Evolutionary conservation across 768 basidiomycete species (phyloP).

Genomic region (Phallus indusiatus): DNA sequence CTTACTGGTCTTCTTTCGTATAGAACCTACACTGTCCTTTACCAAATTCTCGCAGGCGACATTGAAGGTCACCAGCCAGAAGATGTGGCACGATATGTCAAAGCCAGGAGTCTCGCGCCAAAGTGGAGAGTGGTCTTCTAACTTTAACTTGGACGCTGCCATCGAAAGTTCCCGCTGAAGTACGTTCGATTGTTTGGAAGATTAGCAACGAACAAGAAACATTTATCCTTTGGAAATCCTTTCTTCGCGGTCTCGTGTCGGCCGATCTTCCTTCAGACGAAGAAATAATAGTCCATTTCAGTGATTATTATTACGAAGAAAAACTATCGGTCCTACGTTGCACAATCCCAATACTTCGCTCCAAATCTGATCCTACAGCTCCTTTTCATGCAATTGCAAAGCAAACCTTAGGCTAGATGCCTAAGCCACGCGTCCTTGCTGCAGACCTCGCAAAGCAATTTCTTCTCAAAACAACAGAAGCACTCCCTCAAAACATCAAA

Average conservation of each 20-base stretch:
- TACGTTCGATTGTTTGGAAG: slow-evolving; percentile 60
- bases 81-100: slow-evolving; percentile 49
- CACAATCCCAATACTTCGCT: slow-evolving; percentile 67
- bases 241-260: slow-evolving; percentile 58
- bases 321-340: slow-evolving; percentile 59
- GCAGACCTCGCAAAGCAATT: slow-evolving; percentile 53
- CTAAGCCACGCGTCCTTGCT: slow-evolving; percentile 57
- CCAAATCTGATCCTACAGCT: slow-evolving; percentile 48
- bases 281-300: slow-evolving; percentile 60
- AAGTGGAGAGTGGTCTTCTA: slow-evolving; percentile 58
- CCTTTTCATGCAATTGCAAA: slow-evolving; percentile 44
- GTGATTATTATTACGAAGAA: slow-evolving; percentile 77
- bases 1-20: neutral
- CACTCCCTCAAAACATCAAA: slow-evolving; percentile 35
- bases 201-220: slow-evolving; percentile 80
- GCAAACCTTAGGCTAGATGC: slow-evolving; percentile 47
- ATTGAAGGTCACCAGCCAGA: slow-evolving; percentile 49
- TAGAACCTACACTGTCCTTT: slow-evolving; percentile 60
- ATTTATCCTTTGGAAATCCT: slow-evolving; percentile 62
- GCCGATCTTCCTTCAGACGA: slow-evolving; percentile 39
- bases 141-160: slow-evolving; percentile 54
- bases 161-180: slow-evolving; percentile 53
- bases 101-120: slow-evolving; percentile 51
- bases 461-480: slow-evolving; percentile 39
- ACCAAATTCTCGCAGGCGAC: slow-evolving; percentile 47